phyloP scores from a whole-genome alignment of 2,329 filamentous ascomycete species.

The Scedosporium aurantiacum region DNA sequence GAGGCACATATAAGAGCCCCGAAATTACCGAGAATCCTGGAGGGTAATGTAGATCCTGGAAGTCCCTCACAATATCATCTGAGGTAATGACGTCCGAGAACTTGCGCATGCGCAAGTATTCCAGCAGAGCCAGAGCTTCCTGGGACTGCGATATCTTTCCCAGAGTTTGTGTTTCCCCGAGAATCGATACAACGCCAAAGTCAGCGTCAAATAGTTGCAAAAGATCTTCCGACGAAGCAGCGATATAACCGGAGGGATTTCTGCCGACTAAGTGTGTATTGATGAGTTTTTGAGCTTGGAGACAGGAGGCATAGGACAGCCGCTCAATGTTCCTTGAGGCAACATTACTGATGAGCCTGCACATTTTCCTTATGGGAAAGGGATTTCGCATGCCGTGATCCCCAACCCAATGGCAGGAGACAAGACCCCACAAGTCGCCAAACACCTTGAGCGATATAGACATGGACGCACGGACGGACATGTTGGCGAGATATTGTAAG shows the following conservation, averaged over 20 bases:
- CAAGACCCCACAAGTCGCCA: conserved; percentile 74
- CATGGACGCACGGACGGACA: conserved; percentile 90
- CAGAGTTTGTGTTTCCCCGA: conserved; percentile 79
- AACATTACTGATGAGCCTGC: conserved; percentile 73
- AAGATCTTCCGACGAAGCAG: conserved; percentile 78
- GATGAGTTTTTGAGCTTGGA: conserved; percentile 80
- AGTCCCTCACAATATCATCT: conserved; percentile 64
- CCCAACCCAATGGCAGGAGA: conserved; percentile 77
- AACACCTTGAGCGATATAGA: conserved; percentile 87
- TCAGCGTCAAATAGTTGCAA: conserved; percentile 78
- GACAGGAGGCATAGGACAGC: conserved; percentile 70
- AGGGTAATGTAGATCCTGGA: conserved; percentile 68
- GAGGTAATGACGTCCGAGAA: conserved; percentile 68
- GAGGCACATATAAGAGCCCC: conserved; percentile 69
- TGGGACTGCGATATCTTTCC: conserved; percentile 66
- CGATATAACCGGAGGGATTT: conserved; percentile 81
- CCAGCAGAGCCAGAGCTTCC: conserved; percentile 72
- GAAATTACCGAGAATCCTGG: conserved; percentile 72
- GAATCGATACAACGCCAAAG: conserved; percentile 73
- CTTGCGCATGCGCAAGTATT: conserved; percentile 68
- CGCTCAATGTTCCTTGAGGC: conserved; percentile 81
- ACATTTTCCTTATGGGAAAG: conserved; percentile 88
- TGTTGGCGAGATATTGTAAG: conserved; percentile 75
- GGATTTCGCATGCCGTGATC: conserved; percentile 74
- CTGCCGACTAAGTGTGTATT: conserved; percentile 71